Conservation (phyloP, 441 rosid species). For the Heliophila coronopifolia region DNA sequence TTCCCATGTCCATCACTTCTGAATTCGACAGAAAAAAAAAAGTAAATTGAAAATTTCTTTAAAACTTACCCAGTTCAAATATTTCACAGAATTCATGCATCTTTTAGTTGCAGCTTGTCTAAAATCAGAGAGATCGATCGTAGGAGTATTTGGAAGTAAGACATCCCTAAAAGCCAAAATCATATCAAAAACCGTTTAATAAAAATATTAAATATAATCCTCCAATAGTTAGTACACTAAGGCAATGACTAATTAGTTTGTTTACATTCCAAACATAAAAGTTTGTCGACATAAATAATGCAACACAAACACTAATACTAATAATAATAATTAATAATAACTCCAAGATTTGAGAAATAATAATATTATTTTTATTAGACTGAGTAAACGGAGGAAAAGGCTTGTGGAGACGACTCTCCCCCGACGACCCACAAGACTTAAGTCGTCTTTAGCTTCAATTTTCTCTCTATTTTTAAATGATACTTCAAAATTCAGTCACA, state of each 20-base stretch:
- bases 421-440: not conserved
- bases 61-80: not conserved
- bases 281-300: too few relatives aligned
- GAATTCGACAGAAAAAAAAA: conserved; percentile 5
- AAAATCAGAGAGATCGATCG: conserved; percentile 37
- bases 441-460: not conserved
- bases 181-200: too few relatives aligned
- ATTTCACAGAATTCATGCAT: conserved; percentile 25
- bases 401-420: not conserved
- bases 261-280: too few relatives aligned
- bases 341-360: too few relatives aligned
- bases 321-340: too few relatives aligned
- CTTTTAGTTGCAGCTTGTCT: conserved; percentile 46
- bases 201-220: too few relatives aligned
- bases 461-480: too few relatives aligned
- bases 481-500: not conserved
- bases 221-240: too few relatives aligned
- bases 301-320: too few relatives aligned
- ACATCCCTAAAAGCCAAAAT: conserved; percentile 56
- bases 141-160: conserved; percentile 45
- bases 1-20: conserved; percentile 44
- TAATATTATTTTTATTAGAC: too few relatives aligned
- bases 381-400: not conserved
- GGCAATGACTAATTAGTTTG: too few relatives aligned
- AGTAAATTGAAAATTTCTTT: not conserved